These are phyloP conservation scores for Candolleomyces eurysporus DNA, from an alignment of 768 basidiomycete species.

Conservation along the genomic window DNA sequence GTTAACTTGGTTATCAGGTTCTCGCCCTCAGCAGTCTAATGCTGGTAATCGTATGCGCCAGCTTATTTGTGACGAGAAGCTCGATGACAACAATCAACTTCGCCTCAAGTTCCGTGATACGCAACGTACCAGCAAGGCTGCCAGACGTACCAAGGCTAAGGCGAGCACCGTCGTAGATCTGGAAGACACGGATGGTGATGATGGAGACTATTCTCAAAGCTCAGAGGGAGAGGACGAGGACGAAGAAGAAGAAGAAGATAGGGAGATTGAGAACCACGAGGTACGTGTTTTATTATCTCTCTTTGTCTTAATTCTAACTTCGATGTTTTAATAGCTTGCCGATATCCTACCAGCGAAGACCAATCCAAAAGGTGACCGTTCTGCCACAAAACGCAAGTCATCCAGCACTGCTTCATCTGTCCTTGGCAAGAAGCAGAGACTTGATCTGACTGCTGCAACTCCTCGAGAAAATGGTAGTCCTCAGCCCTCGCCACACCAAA, in stretches of 20 bases:
- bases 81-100: background rate
- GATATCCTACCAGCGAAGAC: conserved; percentile 9
- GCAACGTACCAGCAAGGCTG: background rate
- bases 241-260: background rate
- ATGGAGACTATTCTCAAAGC: background rate
- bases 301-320: background rate
- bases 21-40: background rate
- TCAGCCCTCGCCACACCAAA: too few relatives aligned
- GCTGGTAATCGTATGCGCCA: background rate
- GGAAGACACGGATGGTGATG: background rate
- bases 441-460: background rate
- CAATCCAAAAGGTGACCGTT: background rate
- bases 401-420: background rate
- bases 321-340: background rate
- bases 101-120: background rate
- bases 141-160: background rate
- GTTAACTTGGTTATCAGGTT: background rate
- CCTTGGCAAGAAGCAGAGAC: background rate
- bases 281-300: background rate
- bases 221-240: background rate
- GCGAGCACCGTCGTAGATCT: background rate
- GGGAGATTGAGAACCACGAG: background rate
- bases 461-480: too few relatives aligned
- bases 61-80: background rate
- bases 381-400: background rate